A percentile compares a stretch with the other conserved stretches of the same genome.
These are phyloP conservation scores for Cicer cuneatum DNA, from an alignment of 306 rosid genomes.

Conservation along the genomic window DNA sequence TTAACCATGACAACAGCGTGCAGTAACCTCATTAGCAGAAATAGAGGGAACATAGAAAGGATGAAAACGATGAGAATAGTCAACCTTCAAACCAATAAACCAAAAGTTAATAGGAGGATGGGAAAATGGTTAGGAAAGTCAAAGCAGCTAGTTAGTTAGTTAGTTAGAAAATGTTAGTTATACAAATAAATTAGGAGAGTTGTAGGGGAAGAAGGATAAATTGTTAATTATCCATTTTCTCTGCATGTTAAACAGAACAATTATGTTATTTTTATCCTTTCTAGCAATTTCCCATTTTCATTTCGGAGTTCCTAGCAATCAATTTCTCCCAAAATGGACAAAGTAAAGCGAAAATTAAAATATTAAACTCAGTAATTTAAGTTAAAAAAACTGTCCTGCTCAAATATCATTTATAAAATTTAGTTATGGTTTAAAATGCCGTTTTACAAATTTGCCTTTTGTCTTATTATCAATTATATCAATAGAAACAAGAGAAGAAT, in stretches of 20 bases:
- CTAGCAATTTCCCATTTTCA: background rate
- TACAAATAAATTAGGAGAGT: background rate
- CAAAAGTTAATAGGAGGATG: background rate
- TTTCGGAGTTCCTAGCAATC: background rate
- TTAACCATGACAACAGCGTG: conserved; percentile 21
- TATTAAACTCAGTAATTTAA: background rate
- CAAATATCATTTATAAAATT: background rate
- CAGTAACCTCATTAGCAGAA: background rate
- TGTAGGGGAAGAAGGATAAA: background rate
- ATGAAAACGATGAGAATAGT: conserved; percentile 1
- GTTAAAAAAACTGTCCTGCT: conserved; percentile 1
- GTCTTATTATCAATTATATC: conserved; percentile 6
- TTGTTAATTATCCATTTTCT: background rate
- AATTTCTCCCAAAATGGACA: conserved; percentile 10
- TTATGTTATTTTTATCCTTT: background rate
- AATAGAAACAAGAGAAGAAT: conserved; percentile 23
- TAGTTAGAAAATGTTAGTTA: background rate
- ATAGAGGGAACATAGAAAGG: conserved; percentile 11
- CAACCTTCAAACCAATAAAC: conserved; percentile 31
- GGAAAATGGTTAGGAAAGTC: background rate
- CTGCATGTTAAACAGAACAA: background rate
- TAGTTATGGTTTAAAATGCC: background rate
- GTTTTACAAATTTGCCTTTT: background rate
- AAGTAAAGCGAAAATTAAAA: conserved; percentile 1
- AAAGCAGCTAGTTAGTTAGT: background rate